Conservation (phyloP, 1,139 yeast species). For the Blastobotrys proliferans region DNA sequence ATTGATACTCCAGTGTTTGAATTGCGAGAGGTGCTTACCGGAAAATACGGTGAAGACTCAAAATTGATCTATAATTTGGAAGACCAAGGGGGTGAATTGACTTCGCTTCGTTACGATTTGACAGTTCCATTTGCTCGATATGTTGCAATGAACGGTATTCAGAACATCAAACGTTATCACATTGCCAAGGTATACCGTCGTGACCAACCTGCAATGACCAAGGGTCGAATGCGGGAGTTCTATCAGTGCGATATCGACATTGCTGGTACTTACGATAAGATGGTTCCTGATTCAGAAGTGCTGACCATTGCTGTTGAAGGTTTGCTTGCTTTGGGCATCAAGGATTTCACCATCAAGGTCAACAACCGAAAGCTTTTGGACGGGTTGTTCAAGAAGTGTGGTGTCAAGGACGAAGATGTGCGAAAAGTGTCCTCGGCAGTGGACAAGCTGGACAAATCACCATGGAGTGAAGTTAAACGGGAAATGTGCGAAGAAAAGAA, state of each 20-base stretch:
- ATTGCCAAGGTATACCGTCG: slow-evolving; percentile 97
- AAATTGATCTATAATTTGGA: slow-evolving; percentile 91
- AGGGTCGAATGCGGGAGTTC: slow-evolving; percentile 98
- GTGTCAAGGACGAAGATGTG: slow-evolving; percentile 90
- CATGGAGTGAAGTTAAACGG: slow-evolving; percentile 90
- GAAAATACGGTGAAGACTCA: slow-evolving; percentile 97
- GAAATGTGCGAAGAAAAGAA: slow-evolving; percentile 91
- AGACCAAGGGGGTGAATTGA: slow-evolving; percentile 97
- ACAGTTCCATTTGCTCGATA: slow-evolving; percentile 97
- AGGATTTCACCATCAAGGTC: slow-evolving; percentile 83
- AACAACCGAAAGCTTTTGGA: slow-evolving; percentile 94
- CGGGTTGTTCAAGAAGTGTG: slow-evolving; percentile 92
- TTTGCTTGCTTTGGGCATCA: slow-evolving; percentile 72
- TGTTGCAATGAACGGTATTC: slow-evolving; percentile 90
- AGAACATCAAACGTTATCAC: slow-evolving; percentile 87
- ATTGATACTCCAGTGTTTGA: slow-evolving; percentile 98
- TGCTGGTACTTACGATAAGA: slow-evolving; percentile 85
- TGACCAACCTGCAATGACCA: slow-evolving; percentile 99
- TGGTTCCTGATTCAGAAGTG: slow-evolving; percentile 95
- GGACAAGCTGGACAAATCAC: slow-evolving; percentile 89
- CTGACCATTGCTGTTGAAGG: slow-evolving; percentile 82
- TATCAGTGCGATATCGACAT: slow-evolving; percentile 97
- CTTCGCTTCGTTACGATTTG: slow-evolving; percentile 90
- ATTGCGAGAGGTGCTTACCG: slow-evolving; percentile 87
- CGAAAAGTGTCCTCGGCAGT: slow-evolving; percentile 92